Base-by-base conservation (phyloP, 352 stramenopile species). In the Globisporangium canariense region DNA sequence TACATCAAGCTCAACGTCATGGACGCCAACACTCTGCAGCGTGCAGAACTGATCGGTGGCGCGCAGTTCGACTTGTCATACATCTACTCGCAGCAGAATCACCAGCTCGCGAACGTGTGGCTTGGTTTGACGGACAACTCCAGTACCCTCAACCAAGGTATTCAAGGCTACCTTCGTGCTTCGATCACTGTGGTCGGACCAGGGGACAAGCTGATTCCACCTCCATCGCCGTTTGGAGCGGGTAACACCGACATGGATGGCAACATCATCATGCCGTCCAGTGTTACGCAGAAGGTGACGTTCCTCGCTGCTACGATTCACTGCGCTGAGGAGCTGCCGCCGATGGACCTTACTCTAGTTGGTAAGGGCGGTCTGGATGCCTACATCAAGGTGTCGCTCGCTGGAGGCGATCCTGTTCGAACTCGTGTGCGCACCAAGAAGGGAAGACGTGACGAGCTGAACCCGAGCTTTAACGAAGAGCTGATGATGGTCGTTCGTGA, bases 91-190 rank as follows among this genome's bases (percentile, higher is more conserved):
- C 78, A 89, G 61, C 64, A 77, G 20, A 92, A 97, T 61, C 90
- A 98, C 60, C 87, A 97, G 63, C 73, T 97, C 18, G 83, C 91
- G 30, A 93, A 95, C 50, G 81, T 94, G 40, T 98, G 92, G 92
- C 87, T 98, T 36, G 88, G 87, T 49, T 64, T 98, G 8, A 93
- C 94, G 16, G 90, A 97, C 65, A 89, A 87, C 25, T 68, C 78
- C 14, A 90, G 88, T 62, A 88, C 81, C 1, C 73, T 81, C 32
- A 94, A 97, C 64, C 73, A 90, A 62, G 89, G 91, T 2, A 87
- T 97, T 22, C 92, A 98, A 67, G 92, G 92, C 25, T 98, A 97
- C 50, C 67, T 97, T 20, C 90, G 91, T 60, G 79, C 93, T 0
- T 96, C 85, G 0, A 84, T 98, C 55, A 86, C 87, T 1, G 89